Base-by-base conservation (phyloP, 257 asterid genomes). In the Capsicum chinense region DNA sequence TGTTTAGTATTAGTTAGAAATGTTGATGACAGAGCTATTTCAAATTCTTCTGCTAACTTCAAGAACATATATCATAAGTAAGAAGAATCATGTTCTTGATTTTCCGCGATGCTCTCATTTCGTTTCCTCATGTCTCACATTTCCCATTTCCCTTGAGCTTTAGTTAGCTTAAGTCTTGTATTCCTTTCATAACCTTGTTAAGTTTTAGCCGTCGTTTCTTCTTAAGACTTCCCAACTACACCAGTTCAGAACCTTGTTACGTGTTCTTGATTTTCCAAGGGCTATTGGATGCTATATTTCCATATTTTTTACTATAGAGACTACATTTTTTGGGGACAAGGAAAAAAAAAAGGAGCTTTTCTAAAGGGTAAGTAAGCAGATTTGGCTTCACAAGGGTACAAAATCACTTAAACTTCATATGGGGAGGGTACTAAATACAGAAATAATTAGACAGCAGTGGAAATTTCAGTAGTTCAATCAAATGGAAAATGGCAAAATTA, bases 11-110 rank as follows among this genome's bases (percentile, higher is more conserved):
- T 48, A 68, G 57, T 54, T 58, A 83, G 19, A 70, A 47, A 70
- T 64, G 69, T 10, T 48, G 68, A 64, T 64, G 60, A 33, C 79
- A 50, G 35, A 52, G 70, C 54, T 39, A 13, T 14, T 14, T 16
- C 59, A 56, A 79, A 26, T 79, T 47, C 21, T 81, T 67, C 42
- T 67, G 12, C 12, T 14, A 16, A 39, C 78, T 39, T 69, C 78
- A 69, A 39, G 6, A 69, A 16, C 42, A 14, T 39, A 67, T 44
- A 84, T 59, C 80, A 57, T 79, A 79, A 80, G 57, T 82, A 16
- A 64, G 44, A 83, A 68, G 10, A 26, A 67, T 47, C 6, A 2
- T 9, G 70, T 13, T 59, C 50, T n/a, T 35, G 37, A 73, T 60
- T 67, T 47, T 26, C 5, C 19, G 52, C n/a, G 66, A 21, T 8